A percentile compares a stretch with the other conserved stretches of the same genome.
Conservation (phyloP, 202 grass and related monocot genomes). For the Zoysia matrella region DNA sequence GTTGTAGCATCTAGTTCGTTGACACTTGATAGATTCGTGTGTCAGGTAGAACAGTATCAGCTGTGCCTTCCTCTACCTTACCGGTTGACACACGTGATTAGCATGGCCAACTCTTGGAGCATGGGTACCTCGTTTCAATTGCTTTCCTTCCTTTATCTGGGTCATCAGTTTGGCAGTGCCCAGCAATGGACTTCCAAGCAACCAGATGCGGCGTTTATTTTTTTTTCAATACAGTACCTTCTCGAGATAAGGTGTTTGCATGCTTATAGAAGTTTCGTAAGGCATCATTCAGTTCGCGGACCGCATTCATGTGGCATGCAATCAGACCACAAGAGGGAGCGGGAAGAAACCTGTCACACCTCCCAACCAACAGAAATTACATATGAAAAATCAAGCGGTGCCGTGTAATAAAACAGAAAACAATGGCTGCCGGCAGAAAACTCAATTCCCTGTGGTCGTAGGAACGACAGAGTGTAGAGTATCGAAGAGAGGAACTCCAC, state of each 20-base stretch:
- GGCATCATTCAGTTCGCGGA: not conserved
- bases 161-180: not conserved
- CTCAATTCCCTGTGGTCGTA: not conserved
- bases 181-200: not conserved
- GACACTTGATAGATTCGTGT: not conserved
- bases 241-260: not conserved
- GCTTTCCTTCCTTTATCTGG: not conserved
- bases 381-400: not conserved
- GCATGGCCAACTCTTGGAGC: not conserved
- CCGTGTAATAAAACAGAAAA: not conserved
- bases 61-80: not conserved
- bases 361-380: constrained; percentile 33
- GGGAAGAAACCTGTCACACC: constrained; percentile 43
- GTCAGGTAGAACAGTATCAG: not conserved
- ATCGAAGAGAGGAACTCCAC: not conserved
- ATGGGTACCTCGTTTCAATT: not conserved
- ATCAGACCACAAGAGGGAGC: not conserved
- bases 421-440: not conserved
- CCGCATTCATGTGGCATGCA: constrained; percentile 39
- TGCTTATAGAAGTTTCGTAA: not conserved
- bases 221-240: not conserved
- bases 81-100: not conserved
- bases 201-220: not conserved
- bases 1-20: not conserved
- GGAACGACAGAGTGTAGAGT: not conserved